Evolutionary conservation across 2,329 filamentous ascomycete genomes (phyloP), one percentile per base, ranked within the genome.

Genomic region (Didymella sp.): DNA sequence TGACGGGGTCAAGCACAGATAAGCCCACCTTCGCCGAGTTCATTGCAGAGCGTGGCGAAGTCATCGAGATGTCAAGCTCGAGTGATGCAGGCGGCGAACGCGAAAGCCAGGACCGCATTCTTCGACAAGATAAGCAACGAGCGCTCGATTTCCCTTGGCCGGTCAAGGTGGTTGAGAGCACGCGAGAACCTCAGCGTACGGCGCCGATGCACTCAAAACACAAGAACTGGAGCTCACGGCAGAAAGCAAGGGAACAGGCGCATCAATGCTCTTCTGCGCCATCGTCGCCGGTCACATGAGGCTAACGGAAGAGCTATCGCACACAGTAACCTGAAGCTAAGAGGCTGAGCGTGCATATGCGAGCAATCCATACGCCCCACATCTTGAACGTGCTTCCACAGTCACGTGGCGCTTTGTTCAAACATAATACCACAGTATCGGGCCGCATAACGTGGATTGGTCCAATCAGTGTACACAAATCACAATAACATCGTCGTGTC

Each of bases 21-120:
- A 58, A 58, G 27, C 44, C 55, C 4, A 45, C 43, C 0, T 58
- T 49, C 21, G 31, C 40, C 7, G 55, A 57, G 15, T 51, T 52
- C 15, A 33, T 57, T 13, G 38, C 54, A 9, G 54, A 37, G n/a
- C 17, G 37, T 15, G 47, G 47, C 17, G 53, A 56, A 15, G 42
- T 43, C 37, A 48, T 56, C 17, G 54, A 56, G 31, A 41, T 56
- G 48, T 56, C 54, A 6, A 58, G 44, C 15, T 51, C 54, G 6
- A 58, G 49, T 13, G 40, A 49, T 12, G 38, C 21, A 13, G 35
- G 49, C 22, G 17, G 25, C 17, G 43, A 41, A 6, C 43, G 55
- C 28, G 55, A 52, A 37, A 58, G 55, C 15, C 55, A 58, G 6
- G 55, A 58, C 6, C 25, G 40, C 5, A 58, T 58, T 13, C 49